These are phyloP conservation scores for Mycena metata DNA, from an alignment of 768 basidiomycete genomes.

Conservation along the genomic window DNA sequence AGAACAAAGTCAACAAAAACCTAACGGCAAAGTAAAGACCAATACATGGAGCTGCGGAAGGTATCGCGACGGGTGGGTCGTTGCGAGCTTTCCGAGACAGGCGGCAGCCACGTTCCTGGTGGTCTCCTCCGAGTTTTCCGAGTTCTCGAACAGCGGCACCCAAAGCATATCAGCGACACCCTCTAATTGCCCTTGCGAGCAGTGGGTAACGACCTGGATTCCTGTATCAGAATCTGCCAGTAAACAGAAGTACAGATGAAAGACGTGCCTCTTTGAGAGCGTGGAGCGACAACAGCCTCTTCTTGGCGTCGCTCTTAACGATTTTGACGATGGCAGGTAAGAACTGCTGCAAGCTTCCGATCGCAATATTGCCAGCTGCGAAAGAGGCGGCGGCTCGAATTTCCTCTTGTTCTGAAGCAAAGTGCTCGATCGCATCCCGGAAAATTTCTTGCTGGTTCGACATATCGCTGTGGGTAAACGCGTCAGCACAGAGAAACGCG, in stretches of 20 bases:
- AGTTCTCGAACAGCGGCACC: slow-evolving; percentile 93
- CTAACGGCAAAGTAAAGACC: background rate
- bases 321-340: slow-evolving; percentile 87
- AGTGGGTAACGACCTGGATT: slow-evolving; percentile 89
- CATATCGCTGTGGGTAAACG: slow-evolving; percentile 78
- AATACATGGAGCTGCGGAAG: slow-evolving; percentile 92
- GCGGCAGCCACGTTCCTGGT: slow-evolving; percentile 96
- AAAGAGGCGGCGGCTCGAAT: slow-evolving; percentile 93
- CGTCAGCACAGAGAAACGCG: slow-evolving; percentile 19
- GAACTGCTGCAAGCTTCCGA: slow-evolving; percentile 91
- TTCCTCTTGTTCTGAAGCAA: slow-evolving; percentile 86
- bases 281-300: slow-evolving; percentile 88
- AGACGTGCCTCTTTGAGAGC: slow-evolving; percentile 88
- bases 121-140: slow-evolving; percentile 90
- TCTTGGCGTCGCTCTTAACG: slow-evolving; percentile 80
- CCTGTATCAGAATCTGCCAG: background rate
- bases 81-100: slow-evolving; percentile 95
- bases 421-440: slow-evolving; percentile 76
- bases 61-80: slow-evolving; percentile 90
- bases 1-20: slow-evolving; percentile 11
- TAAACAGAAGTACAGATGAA: background rate
- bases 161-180: slow-evolving; percentile 91
- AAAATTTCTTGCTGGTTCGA: slow-evolving; percentile 86
- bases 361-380: slow-evolving; percentile 95
- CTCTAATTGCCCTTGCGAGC: slow-evolving; percentile 86